Conservation (phyloP, 2,329 filamentous ascomycete species). For the Curvularia lunata region DNA sequence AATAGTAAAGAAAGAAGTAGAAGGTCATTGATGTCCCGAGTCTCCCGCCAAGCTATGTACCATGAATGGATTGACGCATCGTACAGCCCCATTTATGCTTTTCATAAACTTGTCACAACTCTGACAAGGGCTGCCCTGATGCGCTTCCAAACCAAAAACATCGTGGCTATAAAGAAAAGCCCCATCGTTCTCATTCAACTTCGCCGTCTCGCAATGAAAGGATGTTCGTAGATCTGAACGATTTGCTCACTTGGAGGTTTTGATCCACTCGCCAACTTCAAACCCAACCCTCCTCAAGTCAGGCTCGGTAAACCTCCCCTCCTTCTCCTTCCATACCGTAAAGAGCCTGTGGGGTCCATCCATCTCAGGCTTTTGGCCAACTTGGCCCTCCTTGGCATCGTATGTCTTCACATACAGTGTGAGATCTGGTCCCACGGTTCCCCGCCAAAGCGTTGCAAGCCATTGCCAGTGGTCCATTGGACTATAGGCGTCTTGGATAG, state of each 20-base stretch:
- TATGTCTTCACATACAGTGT: constrained; percentile 68
- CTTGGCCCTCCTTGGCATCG: constrained; percentile 34
- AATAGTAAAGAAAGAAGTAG: neutral
- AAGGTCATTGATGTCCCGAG: neutral
- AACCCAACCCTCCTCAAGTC: constrained; percentile 79
- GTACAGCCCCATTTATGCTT: neutral
- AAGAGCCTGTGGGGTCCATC: constrained; percentile 50
- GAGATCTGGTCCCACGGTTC: constrained; percentile 80
- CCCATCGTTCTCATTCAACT: constrained; percentile 1
- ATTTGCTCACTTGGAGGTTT: constrained; percentile 27
- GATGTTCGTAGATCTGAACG: neutral
- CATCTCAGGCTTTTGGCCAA: constrained; percentile 51
- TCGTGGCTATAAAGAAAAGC: neutral
- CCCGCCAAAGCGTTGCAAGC: constrained; percentile 93
- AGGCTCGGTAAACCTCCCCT: constrained; percentile 47
- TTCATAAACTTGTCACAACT: neutral
- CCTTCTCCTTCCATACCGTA: constrained; percentile 47
- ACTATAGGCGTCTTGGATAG: constrained; percentile 77
- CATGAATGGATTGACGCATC: constrained; percentile 4
- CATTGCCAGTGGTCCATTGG: constrained; percentile 96
- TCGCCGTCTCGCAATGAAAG: constrained; percentile 1
- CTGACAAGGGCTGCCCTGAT: neutral
- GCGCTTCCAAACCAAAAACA: neutral
- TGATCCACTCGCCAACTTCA: constrained; percentile 84
- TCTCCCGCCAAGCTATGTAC: neutral